phyloP scores from a whole-genome alignment of 768 basidiomycete genomes.

The Paxillus rubicundulus region DNA sequence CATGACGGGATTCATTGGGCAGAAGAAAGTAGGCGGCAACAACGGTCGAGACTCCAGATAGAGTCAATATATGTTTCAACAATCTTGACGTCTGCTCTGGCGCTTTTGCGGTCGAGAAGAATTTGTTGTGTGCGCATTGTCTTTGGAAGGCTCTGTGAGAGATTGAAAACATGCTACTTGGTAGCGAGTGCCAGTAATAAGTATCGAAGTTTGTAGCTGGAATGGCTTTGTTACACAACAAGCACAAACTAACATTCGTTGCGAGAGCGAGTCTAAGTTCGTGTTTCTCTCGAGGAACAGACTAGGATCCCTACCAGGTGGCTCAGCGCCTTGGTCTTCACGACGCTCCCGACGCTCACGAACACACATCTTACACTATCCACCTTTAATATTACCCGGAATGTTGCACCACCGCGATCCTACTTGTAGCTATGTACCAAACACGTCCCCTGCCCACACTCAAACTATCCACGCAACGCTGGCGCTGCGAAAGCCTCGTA shows the following conservation, averaged over 20 bases:
- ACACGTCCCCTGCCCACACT: slow-evolving; percentile 4
- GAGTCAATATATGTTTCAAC: slow-evolving; percentile 21
- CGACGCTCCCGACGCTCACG: slow-evolving; percentile 5
- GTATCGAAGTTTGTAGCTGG: too few relatives aligned
- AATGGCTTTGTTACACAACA: slow-evolving; percentile 23
- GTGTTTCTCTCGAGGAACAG: not conserved
- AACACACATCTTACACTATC: slow-evolving; percentile 5
- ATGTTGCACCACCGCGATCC: slow-evolving; percentile 27
- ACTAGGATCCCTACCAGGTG: slow-evolving; percentile 5
- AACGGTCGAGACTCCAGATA: slow-evolving; percentile 40
- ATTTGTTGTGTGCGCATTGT: not conserved
- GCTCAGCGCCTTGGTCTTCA: not conserved
- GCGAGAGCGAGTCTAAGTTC: not conserved
- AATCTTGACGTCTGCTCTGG: not conserved
- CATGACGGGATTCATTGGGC: slow-evolving; percentile 45
- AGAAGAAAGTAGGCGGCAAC: slow-evolving; percentile 52
- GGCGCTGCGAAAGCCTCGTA: slow-evolving; percentile 25
- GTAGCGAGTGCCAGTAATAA: slow-evolving; percentile 14
- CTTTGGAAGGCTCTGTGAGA: not conserved
- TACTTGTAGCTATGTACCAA: slow-evolving; percentile 18
- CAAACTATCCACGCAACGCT: slow-evolving; percentile 26
- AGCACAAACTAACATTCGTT: slow-evolving; percentile 16
- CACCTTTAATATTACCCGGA: slow-evolving; percentile 4
- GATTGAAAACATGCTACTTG: slow-evolving; percentile 11
- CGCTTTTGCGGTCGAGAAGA: not conserved